Base-by-base conservation (phyloP, 2,329 filamentous ascomycete genomes). In the Scedosporium boydii region DNA sequence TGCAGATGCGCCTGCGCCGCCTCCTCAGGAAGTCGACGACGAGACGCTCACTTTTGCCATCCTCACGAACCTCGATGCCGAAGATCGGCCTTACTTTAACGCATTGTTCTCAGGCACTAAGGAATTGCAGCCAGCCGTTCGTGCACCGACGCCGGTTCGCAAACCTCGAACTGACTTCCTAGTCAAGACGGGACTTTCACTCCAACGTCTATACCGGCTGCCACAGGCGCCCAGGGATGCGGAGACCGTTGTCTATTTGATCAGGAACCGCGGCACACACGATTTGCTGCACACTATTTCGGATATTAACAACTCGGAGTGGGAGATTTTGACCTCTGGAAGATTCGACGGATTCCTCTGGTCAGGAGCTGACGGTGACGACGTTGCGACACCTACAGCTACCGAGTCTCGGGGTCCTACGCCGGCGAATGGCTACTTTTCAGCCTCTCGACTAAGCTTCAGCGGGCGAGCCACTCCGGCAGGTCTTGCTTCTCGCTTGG, bases 331-430 rank as follows among this genome's bases (percentile, higher is more conserved):
- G 12, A 91, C 89, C 4, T 97, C 93, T 0, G 93, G 93, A 29
- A 89, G 93, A 29, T 98, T 98, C 69, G 93, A 97, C 70, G 93
- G 93, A 3, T 98, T 98, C 75, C 81, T 97, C 21, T 96, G 93
- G 86, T 96, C 91, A 55, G 93, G 93, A 23, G 91, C 91, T 6
- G 93, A 97, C 61, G 72, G 68, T n/a, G 82, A 83, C 27, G 79
- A 80, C 51, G 69, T 63, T 73, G 73, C 62, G 81, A 70, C 38
- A 70, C 73, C 60, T 80, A 81, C 5, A 83, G 77, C 64, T 14
- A 63, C 56, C 9, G 56, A 59, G n/a, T 85, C 79, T 61, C 77
- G 80, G 69, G 83, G 75, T 66, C 80, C 75, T 64, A 87, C 83
- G 2, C 85, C 85, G 0, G 76, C 77, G 4, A 79, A 75, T 67